Evolutionary conservation across 1,284 basidiomycete genomes (phyloP).

Genomic region (Fomitopsis schrenkii): DNA sequence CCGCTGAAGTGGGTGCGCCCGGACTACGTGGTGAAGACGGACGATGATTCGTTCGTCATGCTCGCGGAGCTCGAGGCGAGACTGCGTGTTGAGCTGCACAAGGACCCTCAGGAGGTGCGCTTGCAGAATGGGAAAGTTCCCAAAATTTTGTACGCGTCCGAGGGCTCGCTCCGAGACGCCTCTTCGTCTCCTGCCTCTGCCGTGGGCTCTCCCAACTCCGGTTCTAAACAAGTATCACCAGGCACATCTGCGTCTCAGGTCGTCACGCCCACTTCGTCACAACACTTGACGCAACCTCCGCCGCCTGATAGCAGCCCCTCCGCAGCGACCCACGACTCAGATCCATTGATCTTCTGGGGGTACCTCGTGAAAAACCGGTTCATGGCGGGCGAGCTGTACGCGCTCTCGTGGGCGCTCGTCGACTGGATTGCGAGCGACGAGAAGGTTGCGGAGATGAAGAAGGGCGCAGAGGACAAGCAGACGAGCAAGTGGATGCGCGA

Average conservation of each 20-base stretch:
- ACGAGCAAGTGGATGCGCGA: slow-evolving; percentile 92
- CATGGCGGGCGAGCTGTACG: slow-evolving; percentile 97
- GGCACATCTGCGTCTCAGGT: background rate
- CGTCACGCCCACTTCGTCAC: background rate
- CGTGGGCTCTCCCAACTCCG: background rate
- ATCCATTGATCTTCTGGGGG: slow-evolving; percentile 89
- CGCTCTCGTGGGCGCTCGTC: slow-evolving; percentile 87
- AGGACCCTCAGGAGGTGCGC: slow-evolving; percentile 14
- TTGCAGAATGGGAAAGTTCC: background rate
- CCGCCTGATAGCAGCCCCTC: background rate
- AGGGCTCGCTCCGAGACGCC: too few species aligned
- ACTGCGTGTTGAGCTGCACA: slow-evolving; percentile 70
- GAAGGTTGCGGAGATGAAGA: slow-evolving; percentile 60
- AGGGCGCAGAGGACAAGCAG: slow-evolving; percentile 94
- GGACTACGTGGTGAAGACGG: slow-evolving; percentile 88
- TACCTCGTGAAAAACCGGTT: slow-evolving; percentile 93
- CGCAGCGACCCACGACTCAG: slow-evolving; percentile 27
- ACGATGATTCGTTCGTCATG: slow-evolving; percentile 94
- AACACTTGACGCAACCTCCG: background rate
- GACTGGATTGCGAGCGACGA: slow-evolving; percentile 81
- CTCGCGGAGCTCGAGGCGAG: slow-evolving; percentile 88
- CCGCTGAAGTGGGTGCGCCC: slow-evolving; percentile 70
- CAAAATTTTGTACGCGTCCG: background rate
- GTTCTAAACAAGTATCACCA: background rate
- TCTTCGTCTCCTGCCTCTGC: background rate